These are phyloP conservation scores for Cylindrotheca closterium DNA, from an alignment of 108 stramenopile species.

Conservation along the genomic window DNA sequence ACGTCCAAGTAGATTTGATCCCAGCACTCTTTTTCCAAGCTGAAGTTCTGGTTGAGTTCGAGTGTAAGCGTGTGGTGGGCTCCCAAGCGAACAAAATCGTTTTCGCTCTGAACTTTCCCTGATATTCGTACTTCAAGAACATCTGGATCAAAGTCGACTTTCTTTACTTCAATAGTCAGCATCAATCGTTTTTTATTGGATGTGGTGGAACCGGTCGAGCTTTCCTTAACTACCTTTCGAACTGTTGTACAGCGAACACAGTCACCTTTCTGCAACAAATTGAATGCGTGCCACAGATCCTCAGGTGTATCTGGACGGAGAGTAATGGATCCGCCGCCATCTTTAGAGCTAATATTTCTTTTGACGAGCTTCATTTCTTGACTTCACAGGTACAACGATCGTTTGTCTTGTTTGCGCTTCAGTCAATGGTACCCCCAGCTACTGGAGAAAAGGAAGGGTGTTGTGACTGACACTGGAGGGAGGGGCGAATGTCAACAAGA, in stretches of 20 bases:
- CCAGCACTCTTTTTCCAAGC: slow-evolving; percentile 93
- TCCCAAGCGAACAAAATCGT: slow-evolving; percentile 88
- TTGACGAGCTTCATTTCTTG: slow-evolving; percentile 73
- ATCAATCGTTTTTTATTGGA: slow-evolving; percentile 86
- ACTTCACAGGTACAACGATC: not conserved
- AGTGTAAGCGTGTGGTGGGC: slow-evolving; percentile 94
- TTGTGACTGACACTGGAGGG: no score
- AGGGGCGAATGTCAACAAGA: no score
- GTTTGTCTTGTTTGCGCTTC: not conserved
- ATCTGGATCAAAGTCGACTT: slow-evolving; percentile 91
- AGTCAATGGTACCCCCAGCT: no score
- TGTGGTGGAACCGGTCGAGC: slow-evolving; percentile 86
- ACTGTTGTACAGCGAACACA: slow-evolving; percentile 89
- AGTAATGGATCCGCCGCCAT: slow-evolving; percentile 80
- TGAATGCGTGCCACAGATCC: slow-evolving; percentile 98
- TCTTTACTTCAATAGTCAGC: slow-evolving; percentile 89
- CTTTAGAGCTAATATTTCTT: slow-evolving; percentile 79
- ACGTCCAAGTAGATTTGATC: slow-evolving; percentile 92
- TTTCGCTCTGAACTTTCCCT: slow-evolving; percentile 79
- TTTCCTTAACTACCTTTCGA: slow-evolving; percentile 94
- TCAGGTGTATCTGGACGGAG: slow-evolving; percentile 92
- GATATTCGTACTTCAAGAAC: slow-evolving; percentile 81
- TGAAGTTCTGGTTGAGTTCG: slow-evolving; percentile 86
- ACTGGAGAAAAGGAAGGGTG: not conserved
- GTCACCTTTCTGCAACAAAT: slow-evolving; percentile 87